Base-by-base conservation (phyloP, 331 rosid genomes). In the Pyracantha coccinea region DNA sequence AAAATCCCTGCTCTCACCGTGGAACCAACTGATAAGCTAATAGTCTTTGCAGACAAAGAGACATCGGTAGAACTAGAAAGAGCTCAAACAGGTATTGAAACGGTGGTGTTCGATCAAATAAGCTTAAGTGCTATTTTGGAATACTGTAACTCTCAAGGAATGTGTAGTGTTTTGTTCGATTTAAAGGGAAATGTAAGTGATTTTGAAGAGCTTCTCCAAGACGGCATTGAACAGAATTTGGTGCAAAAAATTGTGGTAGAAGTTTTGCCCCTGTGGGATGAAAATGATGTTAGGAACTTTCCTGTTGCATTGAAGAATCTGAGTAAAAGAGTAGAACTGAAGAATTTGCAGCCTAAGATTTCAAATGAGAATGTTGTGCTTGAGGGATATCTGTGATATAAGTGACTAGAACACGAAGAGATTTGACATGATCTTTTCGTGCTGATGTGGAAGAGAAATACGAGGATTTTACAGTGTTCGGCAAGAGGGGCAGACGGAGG, bases 121-220 rank as follows among this genome's bases (percentile, higher is more conserved):
- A 91, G 73, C 80, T 82, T 89, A 35, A 86, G 82, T 17, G 83
- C 38, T 66, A 86, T 93, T 57, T 66, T 90, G 77, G 93, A 91
- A 69, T 88, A 89, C 67, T 88, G 97, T 68, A 63, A 85, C 69
- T 31, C 68, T 50, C 96, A 79, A 87, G 95, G 96, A 71, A 75
- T 89, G 57, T 90, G 92, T 83, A 90, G 91, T 62, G 87, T 90
- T 29, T 66, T 94, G 78, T 78, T 92, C 72, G 98, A 94, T 77
- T 24, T 86, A 70, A 87, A 89, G 68, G 95, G 87, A 33, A 68
- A 69, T 32, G 66, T 71, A 11, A 63, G 64, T 8, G 90, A 83
- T 66, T 68, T 88, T 31, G 91, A 86, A 85, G 88, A 83, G 85
- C 78, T 93, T 83, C 75, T 90, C n/a, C 83, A 73, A 72, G 92